These are phyloP conservation scores for Platanus orientalis DNA, from an alignment of 164 flowering plant species.

Conservation along the genomic window DNA sequence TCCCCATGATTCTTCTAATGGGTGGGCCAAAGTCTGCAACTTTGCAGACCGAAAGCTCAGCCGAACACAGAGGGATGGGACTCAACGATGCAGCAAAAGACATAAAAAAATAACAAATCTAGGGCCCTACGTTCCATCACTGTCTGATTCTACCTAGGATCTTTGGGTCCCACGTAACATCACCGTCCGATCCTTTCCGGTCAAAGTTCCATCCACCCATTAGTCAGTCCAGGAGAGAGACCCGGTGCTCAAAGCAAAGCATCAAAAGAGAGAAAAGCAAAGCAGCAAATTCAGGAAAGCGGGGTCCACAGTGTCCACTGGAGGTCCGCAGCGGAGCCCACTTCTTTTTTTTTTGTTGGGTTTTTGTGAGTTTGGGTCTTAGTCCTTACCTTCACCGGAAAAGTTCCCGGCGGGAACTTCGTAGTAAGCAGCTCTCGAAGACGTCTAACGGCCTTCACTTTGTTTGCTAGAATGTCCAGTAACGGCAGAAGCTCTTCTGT, in stretches of 20 bases:
- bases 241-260: constrained; percentile 9
- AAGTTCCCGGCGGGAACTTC: constrained; percentile 86
- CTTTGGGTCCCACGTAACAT: too few relatives aligned
- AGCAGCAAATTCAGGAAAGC: too few relatives aligned
- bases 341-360: not conserved
- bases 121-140: not conserved
- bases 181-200: too few relatives aligned
- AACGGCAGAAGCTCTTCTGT: constrained; percentile 88
- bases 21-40: too few relatives aligned
- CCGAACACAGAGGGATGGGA: too few relatives aligned
- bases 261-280: constrained; percentile 25
- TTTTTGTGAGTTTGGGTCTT: not conserved
- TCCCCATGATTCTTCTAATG: too few relatives aligned
- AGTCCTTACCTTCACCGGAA: constrained; percentile 85
- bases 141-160: constrained; percentile 3
- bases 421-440: constrained; percentile 85
- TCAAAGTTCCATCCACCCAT: too few relatives aligned
- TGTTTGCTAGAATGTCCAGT: constrained; percentile 84
- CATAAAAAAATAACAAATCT: not conserved
- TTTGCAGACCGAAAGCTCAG: too few relatives aligned
- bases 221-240: too few relatives aligned
- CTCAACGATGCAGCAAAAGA: too few relatives aligned
- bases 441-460: constrained; percentile 85
- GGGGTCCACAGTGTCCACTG: too few relatives aligned
- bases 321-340: too few relatives aligned